Evolutionary conservation across 345 rosid genomes (phyloP), one percentile per base, ranked within the genome.

Genomic region (Brassica incana): DNA sequence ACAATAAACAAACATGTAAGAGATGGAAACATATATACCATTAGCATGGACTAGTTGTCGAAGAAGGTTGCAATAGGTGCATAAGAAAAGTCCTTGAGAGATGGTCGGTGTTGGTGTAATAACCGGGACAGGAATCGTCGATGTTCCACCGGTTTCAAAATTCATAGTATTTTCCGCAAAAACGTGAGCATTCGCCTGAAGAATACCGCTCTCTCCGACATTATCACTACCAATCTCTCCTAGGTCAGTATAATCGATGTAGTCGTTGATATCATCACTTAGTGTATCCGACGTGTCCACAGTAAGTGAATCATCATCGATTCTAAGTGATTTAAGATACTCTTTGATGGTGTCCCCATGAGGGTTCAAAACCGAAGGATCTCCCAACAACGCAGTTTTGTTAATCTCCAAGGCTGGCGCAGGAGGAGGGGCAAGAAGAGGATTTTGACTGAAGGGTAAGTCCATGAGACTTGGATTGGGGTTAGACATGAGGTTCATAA

Each of bases 21-120:
- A 9, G 33, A 30, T 3, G 12, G 0, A 29, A 0, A 29, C 4
- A 15, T 14, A 16, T 69, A 60, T 77, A 78, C 81, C 77, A 9
- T 65, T 65, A 0, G n/a, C 5, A 12, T 78, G 81, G 11, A 36
- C 25, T 65, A 78, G 0, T 71, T 2, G 16, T 29, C 81, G 81
- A 8, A 78, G 72, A 0, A 35, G 11, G 2, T 6, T 27, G 33
- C 81, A 78, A 65, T 71, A 78, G 12, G 6, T 11, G 81, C 81
- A 78, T 16, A 27, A 0, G 16, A 8, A 5, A 2, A 38, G 5
- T 12, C 50, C 81, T 11, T 58, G 38, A 5, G 25, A 4, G 4
- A 27, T 8, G 0, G 23, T 52, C 20, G 59, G 20, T 8, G 6
- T 3, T 2, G 81, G 62, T 72, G 54, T 61, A 50, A 27, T 36